phyloP scores from a whole-genome alignment of 2,329 filamentous ascomycete genomes.

The Albifimbria verrucaria region DNA sequence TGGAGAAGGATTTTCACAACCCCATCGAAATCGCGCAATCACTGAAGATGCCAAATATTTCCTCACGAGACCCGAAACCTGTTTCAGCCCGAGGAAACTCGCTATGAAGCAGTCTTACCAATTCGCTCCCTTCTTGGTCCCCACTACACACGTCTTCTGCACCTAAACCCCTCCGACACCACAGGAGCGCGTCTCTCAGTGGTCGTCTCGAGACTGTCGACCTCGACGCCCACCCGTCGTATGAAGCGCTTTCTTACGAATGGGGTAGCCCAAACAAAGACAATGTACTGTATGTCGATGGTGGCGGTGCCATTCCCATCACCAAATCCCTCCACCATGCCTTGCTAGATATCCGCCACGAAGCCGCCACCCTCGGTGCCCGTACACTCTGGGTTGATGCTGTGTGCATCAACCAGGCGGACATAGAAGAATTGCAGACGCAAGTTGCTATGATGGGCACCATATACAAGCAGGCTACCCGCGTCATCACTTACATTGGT shows the following conservation, averaged over 20 bases:
- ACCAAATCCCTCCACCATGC: constrained; percentile 1
- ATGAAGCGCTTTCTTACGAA: background rate
- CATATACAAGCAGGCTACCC: constrained; percentile 1
- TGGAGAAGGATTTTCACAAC: no score
- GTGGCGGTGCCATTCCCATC: background rate
- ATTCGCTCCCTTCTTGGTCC: background rate
- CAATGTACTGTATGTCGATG: background rate
- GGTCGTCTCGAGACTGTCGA: background rate
- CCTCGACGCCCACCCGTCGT: background rate
- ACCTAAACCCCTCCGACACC: background rate
- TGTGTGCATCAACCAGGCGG: background rate
- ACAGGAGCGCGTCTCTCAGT: background rate
- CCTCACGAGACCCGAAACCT: no score
- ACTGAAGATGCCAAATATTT: no score
- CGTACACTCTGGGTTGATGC: constrained; percentile 7
- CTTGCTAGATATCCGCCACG: background rate
- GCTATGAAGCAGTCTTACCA: background rate
- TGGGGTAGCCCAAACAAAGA: background rate
- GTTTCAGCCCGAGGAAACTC: background rate
- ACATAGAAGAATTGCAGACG: constrained; percentile 3
- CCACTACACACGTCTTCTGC: background rate
- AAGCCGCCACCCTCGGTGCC: background rate
- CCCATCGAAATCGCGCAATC: no score
- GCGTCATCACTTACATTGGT: constrained; percentile 3
- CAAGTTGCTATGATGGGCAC: constrained; percentile 8